Percentiles rank a stretch among this genome's conserved stretches.
phyloP scores from a whole-genome alignment of 768 basidiomycete species.

The Rhizopogon rudus region DNA sequence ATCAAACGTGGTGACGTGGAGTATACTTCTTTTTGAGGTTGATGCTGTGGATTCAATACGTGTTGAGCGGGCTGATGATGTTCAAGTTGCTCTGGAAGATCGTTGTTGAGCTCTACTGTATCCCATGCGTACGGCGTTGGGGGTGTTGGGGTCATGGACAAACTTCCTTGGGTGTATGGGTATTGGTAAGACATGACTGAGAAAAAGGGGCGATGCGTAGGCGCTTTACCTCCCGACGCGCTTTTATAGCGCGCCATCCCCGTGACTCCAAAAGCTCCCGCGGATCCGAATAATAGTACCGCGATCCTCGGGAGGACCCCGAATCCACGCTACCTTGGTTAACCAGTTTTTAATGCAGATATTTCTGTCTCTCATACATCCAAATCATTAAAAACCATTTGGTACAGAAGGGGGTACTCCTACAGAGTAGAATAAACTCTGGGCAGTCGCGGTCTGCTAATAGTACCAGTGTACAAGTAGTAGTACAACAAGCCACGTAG shows the following conservation, averaged over 20 bases:
- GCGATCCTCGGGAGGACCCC: constrained; percentile 2
- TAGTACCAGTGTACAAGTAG: too few species aligned
- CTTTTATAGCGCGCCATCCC: constrained; percentile 26
- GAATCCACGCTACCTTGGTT: background rate
- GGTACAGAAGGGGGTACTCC: background rate
- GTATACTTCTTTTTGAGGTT: constrained; percentile 18
- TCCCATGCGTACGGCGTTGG: constrained; percentile 36
- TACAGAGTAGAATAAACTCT: background rate
- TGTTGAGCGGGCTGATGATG: constrained; percentile 24
- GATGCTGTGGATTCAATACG: constrained; percentile 23
- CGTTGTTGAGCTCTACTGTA: constrained; percentile 33
- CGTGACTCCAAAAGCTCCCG: constrained; percentile 19
- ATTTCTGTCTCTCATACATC: background rate
- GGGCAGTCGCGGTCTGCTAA: background rate
- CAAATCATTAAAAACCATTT: background rate
- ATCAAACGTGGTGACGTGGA: constrained; percentile 12
- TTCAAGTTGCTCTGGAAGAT: constrained; percentile 31
- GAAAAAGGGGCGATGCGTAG: constrained; percentile 19
- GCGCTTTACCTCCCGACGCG: constrained; percentile 13
- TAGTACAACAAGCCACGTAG: too few species aligned
- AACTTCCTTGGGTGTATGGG: constrained; percentile 41
- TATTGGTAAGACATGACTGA: constrained; percentile 44
- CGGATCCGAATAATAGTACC: constrained; percentile 15
- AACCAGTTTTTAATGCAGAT: background rate
- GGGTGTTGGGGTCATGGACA: constrained; percentile 46